A percentile compares a stretch with the other conserved stretches of the same genome.
phyloP scores from a whole-genome alignment of 495 filamentous ascomycete genomes.

The Penicillium cataractarum region DNA sequence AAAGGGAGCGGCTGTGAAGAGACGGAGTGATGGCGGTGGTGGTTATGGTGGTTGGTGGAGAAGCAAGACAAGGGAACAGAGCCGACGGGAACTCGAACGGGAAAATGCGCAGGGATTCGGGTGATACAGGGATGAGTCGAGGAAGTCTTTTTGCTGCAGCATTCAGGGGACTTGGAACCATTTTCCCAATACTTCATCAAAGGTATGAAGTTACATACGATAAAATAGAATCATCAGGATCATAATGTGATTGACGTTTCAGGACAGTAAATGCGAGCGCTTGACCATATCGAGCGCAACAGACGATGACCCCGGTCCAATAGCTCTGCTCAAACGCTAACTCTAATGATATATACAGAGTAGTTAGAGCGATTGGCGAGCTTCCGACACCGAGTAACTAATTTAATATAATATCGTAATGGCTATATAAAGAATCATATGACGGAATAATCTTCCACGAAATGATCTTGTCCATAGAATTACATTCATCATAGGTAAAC shows the following conservation, averaged over 20 bases:
- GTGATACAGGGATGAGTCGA: not conserved
- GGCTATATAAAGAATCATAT: not conserved
- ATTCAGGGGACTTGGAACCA: constrained; percentile 17
- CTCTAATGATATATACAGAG: not conserved
- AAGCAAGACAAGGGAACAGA: not conserved
- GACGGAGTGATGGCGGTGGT: not conserved
- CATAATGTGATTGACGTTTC: not conserved
- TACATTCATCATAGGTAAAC: not conserved
- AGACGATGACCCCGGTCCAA: constrained; percentile 2
- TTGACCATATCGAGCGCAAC: not conserved
- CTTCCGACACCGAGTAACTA: not conserved
- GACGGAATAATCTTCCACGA: not conserved
- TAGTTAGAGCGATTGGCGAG: not conserved
- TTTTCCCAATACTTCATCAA: not conserved
- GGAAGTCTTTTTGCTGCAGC: constrained; percentile 9
- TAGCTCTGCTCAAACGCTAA: not conserved
- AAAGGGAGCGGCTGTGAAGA: not conserved
- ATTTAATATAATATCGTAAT: no score
- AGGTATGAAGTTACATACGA: not conserved
- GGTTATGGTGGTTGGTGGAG: not conserved
- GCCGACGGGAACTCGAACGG: constrained; percentile 17
- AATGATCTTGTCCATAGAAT: not conserved
- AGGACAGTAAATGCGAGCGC: not conserved
- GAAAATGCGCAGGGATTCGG: constrained; percentile 17
- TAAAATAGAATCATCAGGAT: not conserved